phyloP scores from a whole-genome alignment of 139 green algal species.

The Tetraselmis chui region DNA sequence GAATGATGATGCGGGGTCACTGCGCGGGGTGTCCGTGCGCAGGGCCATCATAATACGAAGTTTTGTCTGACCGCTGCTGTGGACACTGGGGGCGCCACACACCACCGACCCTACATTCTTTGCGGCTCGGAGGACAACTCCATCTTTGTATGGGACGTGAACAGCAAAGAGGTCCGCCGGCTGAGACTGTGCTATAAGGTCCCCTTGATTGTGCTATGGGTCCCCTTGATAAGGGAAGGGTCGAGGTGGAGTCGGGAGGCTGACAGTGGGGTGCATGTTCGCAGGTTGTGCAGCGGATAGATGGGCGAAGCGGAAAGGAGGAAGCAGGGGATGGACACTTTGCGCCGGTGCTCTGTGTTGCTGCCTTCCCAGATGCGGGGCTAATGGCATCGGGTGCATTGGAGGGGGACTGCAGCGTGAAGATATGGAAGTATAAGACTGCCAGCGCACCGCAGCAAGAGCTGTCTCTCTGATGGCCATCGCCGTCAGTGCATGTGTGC shows the following conservation, averaged over 20 bases:
- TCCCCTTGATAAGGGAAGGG: too few relatives aligned
- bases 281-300: slow-evolving; percentile 35
- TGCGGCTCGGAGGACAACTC: slow-evolving; percentile 74
- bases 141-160: slow-evolving; percentile 76
- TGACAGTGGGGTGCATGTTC: too few relatives aligned
- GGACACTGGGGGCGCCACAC: slow-evolving; percentile 1
- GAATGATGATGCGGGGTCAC: too few relatives aligned
- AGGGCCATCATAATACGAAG: slow-evolving; percentile 49
- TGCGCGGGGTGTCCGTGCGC: too few relatives aligned
- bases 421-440: slow-evolving; percentile 48
- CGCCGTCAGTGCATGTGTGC: too few relatives aligned
- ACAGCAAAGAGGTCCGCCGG: slow-evolving; percentile 46
- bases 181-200: too few relatives aligned
- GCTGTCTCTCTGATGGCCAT: background rate
- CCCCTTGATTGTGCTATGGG: too few relatives aligned
- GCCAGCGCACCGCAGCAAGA: background rate
- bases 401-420: slow-evolving; percentile 49
- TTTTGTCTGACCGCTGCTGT: slow-evolving; percentile 32
- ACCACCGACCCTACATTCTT: slow-evolving; percentile 49
- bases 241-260: too few relatives aligned
- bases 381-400: slow-evolving; percentile 42
- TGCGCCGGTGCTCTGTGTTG: slow-evolving; percentile 23
- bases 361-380: slow-evolving; percentile 23
- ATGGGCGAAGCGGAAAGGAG: slow-evolving; percentile 19
- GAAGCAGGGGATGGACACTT: slow-evolving; percentile 42